Evolutionary conservation across 1,284 basidiomycete genomes (phyloP).

Genomic region (Blastosporella zonata): DNA sequence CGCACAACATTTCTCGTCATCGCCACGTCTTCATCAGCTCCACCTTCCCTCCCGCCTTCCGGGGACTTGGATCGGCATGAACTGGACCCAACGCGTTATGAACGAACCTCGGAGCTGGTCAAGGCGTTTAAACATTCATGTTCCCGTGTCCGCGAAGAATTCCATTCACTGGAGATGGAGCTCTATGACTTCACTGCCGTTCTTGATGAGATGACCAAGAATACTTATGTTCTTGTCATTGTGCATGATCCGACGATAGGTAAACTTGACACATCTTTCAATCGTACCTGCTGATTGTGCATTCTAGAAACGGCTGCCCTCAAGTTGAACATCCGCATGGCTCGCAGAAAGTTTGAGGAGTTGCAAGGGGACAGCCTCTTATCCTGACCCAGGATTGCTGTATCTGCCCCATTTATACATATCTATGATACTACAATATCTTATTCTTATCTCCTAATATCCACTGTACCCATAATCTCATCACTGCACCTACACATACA

Average conservation of each 20-base stretch:
- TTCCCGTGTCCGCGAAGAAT: constrained; percentile 78
- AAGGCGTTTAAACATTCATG: constrained; percentile 94
- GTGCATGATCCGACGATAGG: constrained; percentile 86
- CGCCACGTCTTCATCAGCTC: constrained; percentile 56
- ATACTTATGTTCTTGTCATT: constrained; percentile 92
- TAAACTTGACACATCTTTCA: constrained; percentile 27
- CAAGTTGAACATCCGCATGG: constrained; percentile 80
- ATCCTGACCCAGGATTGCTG: constrained; percentile 22
- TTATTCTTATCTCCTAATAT: neutral
- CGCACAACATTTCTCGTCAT: constrained; percentile 97
- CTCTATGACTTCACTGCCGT: constrained; percentile 85
- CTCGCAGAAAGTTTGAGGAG: constrained; percentile 80
- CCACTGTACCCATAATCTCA: constrained; percentile 1
- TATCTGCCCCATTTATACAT: constrained; percentile 17
- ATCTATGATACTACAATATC: constrained; percentile 7
- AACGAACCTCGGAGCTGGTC: constrained; percentile 93
- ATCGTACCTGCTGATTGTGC: neutral
- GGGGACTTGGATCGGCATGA: constrained; percentile 40
- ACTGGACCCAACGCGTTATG: constrained; percentile 83
- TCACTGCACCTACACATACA: neutral
- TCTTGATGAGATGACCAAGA: constrained; percentile 91
- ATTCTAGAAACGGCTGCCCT: constrained; percentile 76
- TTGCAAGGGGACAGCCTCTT: constrained; percentile 65
- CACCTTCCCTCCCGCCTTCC: constrained; percentile 28
- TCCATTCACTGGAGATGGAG: constrained; percentile 79